Evolutionary conservation across 306 rosid species (phyloP), one percentile per base, ranked within the genome.

Genomic region (Astragalus glycyphyllos): DNA sequence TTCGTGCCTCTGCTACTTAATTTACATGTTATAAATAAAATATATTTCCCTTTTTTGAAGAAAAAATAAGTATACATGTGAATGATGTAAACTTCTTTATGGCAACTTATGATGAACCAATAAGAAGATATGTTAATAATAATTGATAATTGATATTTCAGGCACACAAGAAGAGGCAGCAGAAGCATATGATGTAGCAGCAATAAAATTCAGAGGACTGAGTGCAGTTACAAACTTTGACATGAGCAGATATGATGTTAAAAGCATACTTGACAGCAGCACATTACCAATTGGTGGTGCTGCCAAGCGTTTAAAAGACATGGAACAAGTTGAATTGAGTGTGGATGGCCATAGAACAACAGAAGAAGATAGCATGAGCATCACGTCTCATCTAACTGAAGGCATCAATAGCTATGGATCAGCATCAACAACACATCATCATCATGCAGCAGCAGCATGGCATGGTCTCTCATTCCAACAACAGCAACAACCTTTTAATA

Each of bases 121-220:
- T 35, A 35, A 5, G 8, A 35, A 31, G 34, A n/a, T 4, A 32
- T 26, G 11, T 64, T 12, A 4, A 42, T 46, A 37, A 35, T 6
- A 31, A 26, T 4, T 12, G 10, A 35, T 6, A 31, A 26, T 4
- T 12, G 10, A 41, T 13, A n/a, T 58, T 66, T 4, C 10, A 87
- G 97, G 93, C 75, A 92, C 97, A 0, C 98, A 92, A 74, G 98
- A 92, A 75, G 98, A 92, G 79, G 98, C 98, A 32, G 98, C 98
- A 2, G 98, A 92, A 58, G 98, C 98, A 4, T 92, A 92, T 26
- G 98, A 92, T 76, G 90, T 90, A 6, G 98, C 98, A 5, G 98
- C 98, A 37, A 88, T 92, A 3, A 92, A 92, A 74, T 92, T 92
- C 68, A 77, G 98, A 11, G 98, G 98, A 48, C 68, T 90, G 29